Evolutionary conservation across 169 alveolate species (phyloP), one percentile per base, ranked within the genome.

Genomic region (Babesia ovis): DNA sequence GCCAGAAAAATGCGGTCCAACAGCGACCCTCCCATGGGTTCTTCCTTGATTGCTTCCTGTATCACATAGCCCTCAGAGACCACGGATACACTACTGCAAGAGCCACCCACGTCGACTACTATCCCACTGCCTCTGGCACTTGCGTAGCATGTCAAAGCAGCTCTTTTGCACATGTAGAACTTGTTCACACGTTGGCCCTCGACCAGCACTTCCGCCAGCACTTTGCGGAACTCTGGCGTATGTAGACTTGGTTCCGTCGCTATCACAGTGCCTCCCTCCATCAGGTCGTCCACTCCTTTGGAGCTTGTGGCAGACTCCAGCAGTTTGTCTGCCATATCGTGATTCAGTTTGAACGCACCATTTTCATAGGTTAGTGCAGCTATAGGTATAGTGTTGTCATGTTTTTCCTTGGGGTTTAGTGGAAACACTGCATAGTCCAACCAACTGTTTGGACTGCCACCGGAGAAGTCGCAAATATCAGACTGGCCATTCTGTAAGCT

Each of bases 351-450:
- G 71, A 72, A 83, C 37, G 73, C 84, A 46, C 77, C 71, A 31
- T 86, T 53, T n/a, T 62, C 60, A 43, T 86, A 86, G 23, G 83
- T 77, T 37, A 86, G 59, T 23, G 90, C 92, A 37, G 85, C 75
- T 39, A 86, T 50, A 4, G 88, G 84, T 20, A 77, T 58, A 35
- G 82, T 83, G 53, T 86, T 86, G 79, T 86, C 92, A 48, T 85
- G 87, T 57, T 86, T 86, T 35, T 77, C 83, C 46, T 83, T 68
- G 43, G 92, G 92, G 53, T 79, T 61, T 42, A 87, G 80, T 23
- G 92, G 92, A 68, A 83, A 87, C 34, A 87, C 72, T 9, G 92
- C 79, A 62, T 87, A 85, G 22, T 87, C 89, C 56, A 87, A 76
- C 66, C 77, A 74, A 32, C 50, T 69, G 27, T 27, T 31, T 2